Percentiles rank a stretch among this genome's conserved stretches.
Conservation (phyloP, 495 filamentous ascomycete genomes). For the Penicillium verhagenii region DNA sequence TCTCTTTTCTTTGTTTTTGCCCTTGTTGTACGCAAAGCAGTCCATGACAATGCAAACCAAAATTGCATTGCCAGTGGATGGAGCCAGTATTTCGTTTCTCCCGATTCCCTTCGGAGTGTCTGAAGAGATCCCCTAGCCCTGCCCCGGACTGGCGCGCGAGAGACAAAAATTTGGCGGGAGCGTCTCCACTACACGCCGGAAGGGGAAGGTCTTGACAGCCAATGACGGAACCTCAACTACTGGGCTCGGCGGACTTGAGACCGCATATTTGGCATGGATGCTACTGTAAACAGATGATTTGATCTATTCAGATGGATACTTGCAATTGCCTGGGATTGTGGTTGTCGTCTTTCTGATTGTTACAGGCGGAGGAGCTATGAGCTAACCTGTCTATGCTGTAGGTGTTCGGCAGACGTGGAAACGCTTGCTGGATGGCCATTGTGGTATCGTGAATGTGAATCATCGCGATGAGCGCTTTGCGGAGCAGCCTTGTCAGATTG, state of each 20-base stretch:
- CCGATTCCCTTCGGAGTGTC: background rate
- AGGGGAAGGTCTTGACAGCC: conserved; percentile 30
- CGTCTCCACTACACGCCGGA: conserved; percentile 23
- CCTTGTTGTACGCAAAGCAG: background rate
- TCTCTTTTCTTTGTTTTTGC: background rate
- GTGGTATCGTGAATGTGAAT: conserved; percentile 72
- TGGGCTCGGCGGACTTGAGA: conserved; percentile 4
- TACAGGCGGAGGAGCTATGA: background rate
- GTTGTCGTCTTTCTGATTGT: background rate
- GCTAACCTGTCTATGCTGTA: conserved; percentile 23
- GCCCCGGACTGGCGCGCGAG: conserved; percentile 12
- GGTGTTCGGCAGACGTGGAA: conserved; percentile 77
- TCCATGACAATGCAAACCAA: background rate
- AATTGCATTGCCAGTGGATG: background rate
- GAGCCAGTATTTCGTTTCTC: background rate
- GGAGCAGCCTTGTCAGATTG: conserved; percentile 77
- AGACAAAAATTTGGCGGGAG: conserved; percentile 4
- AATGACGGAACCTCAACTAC: conserved; percentile 19
- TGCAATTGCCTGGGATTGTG: background rate
- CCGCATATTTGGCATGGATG: background rate
- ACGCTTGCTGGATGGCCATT: conserved; percentile 72
- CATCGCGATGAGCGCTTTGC: conserved; percentile 58
- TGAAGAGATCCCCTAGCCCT: background rate
- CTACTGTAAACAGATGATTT: background rate
- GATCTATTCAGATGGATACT: background rate